Percentiles rank a stretch among this genome's conserved stretches.
Conservation (phyloP, 371 early-diverging fungal species). For the Haplosporangium sp. region DNA sequence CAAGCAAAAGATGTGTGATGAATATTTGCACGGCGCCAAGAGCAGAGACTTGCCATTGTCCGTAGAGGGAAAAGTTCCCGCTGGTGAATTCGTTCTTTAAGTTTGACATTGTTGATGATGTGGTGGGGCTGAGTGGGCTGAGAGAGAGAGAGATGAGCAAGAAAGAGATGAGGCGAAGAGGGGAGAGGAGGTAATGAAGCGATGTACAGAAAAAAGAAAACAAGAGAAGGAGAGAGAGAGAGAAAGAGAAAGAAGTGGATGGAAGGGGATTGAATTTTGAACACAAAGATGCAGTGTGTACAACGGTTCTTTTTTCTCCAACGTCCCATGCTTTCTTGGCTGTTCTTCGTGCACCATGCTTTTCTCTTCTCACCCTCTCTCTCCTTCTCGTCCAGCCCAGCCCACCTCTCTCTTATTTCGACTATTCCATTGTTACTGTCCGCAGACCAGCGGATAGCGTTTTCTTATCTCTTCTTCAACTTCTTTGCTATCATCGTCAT, state of each 20-base stretch:
- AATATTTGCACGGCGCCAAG: not conserved
- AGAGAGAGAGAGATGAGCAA: not conserved
- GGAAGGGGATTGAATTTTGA: too few species aligned
- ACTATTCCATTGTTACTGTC: too few species aligned
- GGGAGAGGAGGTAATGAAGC: not conserved
- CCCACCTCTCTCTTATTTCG: too few species aligned
- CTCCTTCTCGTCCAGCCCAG: not conserved
- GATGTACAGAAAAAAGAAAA: slow-evolving; percentile 2
- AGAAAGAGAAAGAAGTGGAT: slow-evolving; percentile 1
- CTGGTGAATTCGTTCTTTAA: slow-evolving; percentile 42
- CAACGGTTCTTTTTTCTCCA: not conserved
- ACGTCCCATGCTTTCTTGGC: too few species aligned
- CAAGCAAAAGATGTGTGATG: not conserved
- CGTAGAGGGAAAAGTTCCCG: slow-evolving; percentile 53
- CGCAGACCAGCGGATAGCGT: too few species aligned
- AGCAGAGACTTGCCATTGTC: slow-evolving; percentile 41
- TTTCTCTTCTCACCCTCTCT: not conserved
- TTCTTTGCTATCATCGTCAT: too few species aligned
- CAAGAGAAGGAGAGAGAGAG: slow-evolving; percentile 3
- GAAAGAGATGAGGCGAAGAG: not conserved
- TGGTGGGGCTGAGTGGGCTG: not conserved
- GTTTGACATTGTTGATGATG: slow-evolving; percentile 9
- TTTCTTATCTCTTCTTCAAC: too few species aligned
- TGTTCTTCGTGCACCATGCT: too few species aligned
- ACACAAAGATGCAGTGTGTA: not conserved